Percentiles rank a stretch among this genome's conserved stretches.
These are phyloP conservation scores for Prunus mira DNA, from an alignment of 306 rosid genomes.

Conservation along the genomic window DNA sequence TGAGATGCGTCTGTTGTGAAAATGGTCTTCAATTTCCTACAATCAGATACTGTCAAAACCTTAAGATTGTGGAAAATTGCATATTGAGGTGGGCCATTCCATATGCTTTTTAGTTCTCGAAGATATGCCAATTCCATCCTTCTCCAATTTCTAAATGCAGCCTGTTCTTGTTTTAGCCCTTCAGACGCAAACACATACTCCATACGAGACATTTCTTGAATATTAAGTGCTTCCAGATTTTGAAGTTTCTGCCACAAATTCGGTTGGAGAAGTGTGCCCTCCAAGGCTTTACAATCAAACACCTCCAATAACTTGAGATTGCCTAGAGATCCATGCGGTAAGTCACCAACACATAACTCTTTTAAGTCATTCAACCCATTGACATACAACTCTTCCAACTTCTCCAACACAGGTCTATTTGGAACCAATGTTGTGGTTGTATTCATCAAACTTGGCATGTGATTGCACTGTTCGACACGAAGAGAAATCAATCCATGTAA, in stretches of 20 bases:
- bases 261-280: conserved; percentile 4
- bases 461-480: neutral
- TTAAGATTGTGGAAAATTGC: neutral
- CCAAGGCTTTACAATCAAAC: neutral
- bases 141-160: neutral
- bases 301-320: conserved; percentile 11
- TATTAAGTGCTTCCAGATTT: no score
- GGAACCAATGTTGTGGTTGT: neutral
- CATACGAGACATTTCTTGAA: no score
- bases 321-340: neutral
- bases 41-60: neutral
- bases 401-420: neutral
- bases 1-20: neutral
- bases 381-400: neutral
- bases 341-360: neutral
- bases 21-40: neutral
- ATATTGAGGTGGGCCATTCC: neutral
- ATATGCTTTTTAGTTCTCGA: neutral
- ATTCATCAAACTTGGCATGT: neutral
- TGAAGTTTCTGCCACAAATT: neutral
- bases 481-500: conserved; percentile 4
- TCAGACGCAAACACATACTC: neutral
- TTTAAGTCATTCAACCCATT: neutral
- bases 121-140: neutral
- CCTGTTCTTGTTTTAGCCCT: neutral